Base-by-base conservation (phyloP, 805 yeast species). In the Danielozyma ontarioensis region DNA sequence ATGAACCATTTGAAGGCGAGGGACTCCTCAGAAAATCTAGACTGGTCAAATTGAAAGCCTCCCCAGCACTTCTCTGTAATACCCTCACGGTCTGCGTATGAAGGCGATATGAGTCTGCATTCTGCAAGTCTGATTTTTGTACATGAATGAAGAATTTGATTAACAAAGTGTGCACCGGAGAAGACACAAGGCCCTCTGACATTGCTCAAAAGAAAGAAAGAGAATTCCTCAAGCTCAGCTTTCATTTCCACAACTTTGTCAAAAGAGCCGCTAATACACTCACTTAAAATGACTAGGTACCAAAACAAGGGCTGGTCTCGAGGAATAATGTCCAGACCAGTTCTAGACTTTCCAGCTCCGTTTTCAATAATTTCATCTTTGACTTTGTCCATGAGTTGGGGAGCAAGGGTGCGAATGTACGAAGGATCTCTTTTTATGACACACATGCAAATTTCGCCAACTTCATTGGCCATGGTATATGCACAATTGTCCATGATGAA, bases 301-400 rank as follows among this genome's bases (percentile, higher is more conserved):
- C 95, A 77, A 19, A 77, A 76, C 6, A 93, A 59, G 13, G 80
- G 74, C 19, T 80, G 81, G 55, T 93, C 97, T 27, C 88, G 70
- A n/a, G 84, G 84, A 17, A 78, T 67, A 17, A 83, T 67, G 19
- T 83, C 89, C 5, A 72, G 63, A 0, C 81, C 76, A 4, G 76
- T 71, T 52, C 96, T 72, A 0, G 79, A 63, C 1, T 73, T 58
- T 3, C 97, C 97, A 0, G 97, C 97, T 3, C 78, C 83, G 42
- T 89, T 83, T 42, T 80, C 85, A 8, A 62, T 62, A 14, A 90
- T 67, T 50, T 90, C 95, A 22, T 70, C 76, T 24, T 67, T 62
- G 17, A 89, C 78, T 33, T 70, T 70, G 4, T 64, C 64, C 30
- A 70, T 58, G 13, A 83, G 55, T n/a, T 65, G 47, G 0, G 62